These are phyloP conservation scores for Backusella tarrabulga DNA, from an alignment of 192 early-diverging fungal species.

Conservation along the genomic window DNA sequence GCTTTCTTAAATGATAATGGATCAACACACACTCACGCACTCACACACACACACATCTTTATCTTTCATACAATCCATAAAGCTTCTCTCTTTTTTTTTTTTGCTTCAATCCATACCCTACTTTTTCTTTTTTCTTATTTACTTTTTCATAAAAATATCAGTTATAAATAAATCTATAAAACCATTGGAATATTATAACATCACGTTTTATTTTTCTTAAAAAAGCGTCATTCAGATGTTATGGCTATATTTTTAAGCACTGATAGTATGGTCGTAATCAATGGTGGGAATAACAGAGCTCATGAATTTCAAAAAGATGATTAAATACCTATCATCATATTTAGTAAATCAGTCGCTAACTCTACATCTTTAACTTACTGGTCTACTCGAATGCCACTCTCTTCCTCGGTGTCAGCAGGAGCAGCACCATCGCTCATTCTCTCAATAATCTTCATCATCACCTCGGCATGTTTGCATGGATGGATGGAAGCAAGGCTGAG, in stretches of 20 bases:
- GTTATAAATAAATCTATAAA: not conserved
- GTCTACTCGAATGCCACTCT: slow-evolving; percentile 80
- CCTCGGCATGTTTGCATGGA: slow-evolving; percentile 97
- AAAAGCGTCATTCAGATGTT: not conserved
- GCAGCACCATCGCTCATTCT: slow-evolving; percentile 60
- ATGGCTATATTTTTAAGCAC: slow-evolving; percentile 49
- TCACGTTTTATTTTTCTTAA: slow-evolving; percentile 5
- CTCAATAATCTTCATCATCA: slow-evolving; percentile 96
- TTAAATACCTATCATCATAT: slow-evolving; percentile 59
- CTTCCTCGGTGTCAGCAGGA: slow-evolving; percentile 51
- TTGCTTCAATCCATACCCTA: not conserved
- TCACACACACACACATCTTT: not conserved
- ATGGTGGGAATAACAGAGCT: slow-evolving; percentile 94
- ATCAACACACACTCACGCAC: not conserved
- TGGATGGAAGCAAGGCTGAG: slow-evolving; percentile 93
- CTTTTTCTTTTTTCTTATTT: not conserved
- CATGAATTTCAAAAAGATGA: slow-evolving; percentile 98
- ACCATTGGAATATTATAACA: not conserved
- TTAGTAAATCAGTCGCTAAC: too few species aligned
- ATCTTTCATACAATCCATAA: not conserved
- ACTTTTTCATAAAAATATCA: not conserved
- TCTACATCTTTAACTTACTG: slow-evolving; percentile 55
- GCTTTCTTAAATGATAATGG: not conserved
- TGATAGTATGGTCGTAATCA: slow-evolving; percentile 96
- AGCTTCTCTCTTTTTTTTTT: not conserved